Percentiles rank a stretch among this genome's conserved stretches.
phyloP scores from a whole-genome alignment of 805 yeast species.

The Pichia deserticola region DNA sequence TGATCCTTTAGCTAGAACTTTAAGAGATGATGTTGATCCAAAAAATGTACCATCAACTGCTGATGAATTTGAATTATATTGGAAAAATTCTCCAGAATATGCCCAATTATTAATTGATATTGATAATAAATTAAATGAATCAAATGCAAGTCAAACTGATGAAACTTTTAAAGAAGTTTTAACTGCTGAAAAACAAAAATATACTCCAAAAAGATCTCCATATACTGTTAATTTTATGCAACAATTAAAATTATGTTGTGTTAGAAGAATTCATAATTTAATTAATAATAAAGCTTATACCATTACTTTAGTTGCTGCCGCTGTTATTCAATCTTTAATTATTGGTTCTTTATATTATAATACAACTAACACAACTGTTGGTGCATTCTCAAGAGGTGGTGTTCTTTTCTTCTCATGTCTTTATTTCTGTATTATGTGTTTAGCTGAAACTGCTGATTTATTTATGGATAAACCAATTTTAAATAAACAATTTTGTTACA shows the following conservation, averaged over 20 bases:
- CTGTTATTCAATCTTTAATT: slow-evolving; percentile 49
- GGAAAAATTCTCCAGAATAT: slow-evolving; percentile 53
- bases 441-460: slow-evolving; percentile 54
- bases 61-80: slow-evolving; percentile 49
- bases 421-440: slow-evolving; percentile 51
- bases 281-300: slow-evolving; percentile 53
- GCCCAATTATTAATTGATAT: slow-evolving; percentile 28
- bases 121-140: slow-evolving; percentile 28
- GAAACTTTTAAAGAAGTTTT: slow-evolving; percentile 25
- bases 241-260: slow-evolving; percentile 45
- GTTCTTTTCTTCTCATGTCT: slow-evolving; percentile 52
- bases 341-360: slow-evolving; percentile 55
- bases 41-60: slow-evolving; percentile 50
- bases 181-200: slow-evolving; percentile 30
- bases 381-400: slow-evolving; percentile 60
- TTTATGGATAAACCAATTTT: slow-evolving; percentile 57
- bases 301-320: slow-evolving; percentile 40
- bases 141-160: slow-evolving; percentile 28
- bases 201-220: slow-evolving; percentile 33
- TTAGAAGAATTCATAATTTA: slow-evolving; percentile 47
- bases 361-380: slow-evolving; percentile 40
- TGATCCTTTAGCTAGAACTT: slow-evolving; percentile 53
- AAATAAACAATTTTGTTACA: slow-evolving; percentile 56
- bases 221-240: slow-evolving; percentile 35
- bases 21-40: slow-evolving; percentile 33